Conservation (phyloP, 306 rosid genomes). For the Acacia crassicarpa region DNA sequence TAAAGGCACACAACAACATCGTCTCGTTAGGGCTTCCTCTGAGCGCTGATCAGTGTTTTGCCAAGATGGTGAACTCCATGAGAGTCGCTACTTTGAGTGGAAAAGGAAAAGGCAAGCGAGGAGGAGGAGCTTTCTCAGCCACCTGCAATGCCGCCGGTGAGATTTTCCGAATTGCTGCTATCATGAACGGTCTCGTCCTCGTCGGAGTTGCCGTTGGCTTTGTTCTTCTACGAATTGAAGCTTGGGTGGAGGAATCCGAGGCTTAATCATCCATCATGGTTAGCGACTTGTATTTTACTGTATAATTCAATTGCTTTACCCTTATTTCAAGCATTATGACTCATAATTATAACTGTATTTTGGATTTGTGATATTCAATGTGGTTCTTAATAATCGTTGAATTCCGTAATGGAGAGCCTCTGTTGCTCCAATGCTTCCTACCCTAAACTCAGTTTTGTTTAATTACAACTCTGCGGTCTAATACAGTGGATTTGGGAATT, state of each 20-base stretch:
- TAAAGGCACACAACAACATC: constrained; percentile 18
- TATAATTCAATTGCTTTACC: background rate
- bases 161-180: constrained; percentile 8
- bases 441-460: background rate
- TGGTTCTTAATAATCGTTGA: background rate
- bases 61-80: constrained; percentile 1
- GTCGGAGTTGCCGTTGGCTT: constrained; percentile 30
- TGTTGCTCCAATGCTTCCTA: background rate
- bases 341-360: background rate
- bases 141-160: constrained; percentile 26
- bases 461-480: background rate
- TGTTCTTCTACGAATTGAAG: constrained; percentile 24
- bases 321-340: background rate
- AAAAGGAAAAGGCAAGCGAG: background rate
- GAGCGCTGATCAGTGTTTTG: constrained; percentile 17
- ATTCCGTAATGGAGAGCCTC: background rate
- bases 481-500: background rate
- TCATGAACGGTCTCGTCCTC: constrained; percentile 13
- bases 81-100: background rate
- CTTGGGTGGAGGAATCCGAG: constrained; percentile 22
- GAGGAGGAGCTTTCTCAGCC: constrained; percentile 19
- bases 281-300: background rate
- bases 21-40: background rate
- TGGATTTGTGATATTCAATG: background rate
- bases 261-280: background rate